Evolutionary conservation across 208 protist species (phyloP).

Genomic region (Borovskyia barvae): DNA sequence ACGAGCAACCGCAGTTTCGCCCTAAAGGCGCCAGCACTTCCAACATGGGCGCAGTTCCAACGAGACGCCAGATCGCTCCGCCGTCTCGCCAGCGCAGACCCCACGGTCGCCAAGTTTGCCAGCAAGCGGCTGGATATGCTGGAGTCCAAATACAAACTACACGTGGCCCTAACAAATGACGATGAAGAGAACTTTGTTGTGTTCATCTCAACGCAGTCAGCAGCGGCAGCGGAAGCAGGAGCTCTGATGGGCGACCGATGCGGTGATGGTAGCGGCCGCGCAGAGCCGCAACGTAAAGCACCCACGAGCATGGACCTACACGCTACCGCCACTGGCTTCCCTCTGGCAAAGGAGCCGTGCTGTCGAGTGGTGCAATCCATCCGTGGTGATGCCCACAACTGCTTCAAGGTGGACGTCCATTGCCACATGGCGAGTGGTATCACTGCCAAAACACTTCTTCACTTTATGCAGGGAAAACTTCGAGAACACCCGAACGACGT

Average conservation of each 20-base stretch:
- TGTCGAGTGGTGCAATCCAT: constrained; percentile 18
- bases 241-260: no score
- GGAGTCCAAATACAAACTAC: constrained; percentile 82
- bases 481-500: constrained; percentile 62
- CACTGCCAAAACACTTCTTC: constrained; percentile 68
- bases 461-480: constrained; percentile 72
- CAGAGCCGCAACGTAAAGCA: neutral
- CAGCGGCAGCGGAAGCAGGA: neutral
- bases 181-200: constrained; percentile 55
- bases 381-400: constrained; percentile 73
- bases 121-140: constrained; percentile 76
- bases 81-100: constrained; percentile 34
- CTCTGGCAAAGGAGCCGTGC: neutral
- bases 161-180: constrained; percentile 75
- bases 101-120: constrained; percentile 63
- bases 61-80: constrained; percentile 50
- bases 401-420: constrained; percentile 86
- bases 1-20: no score
- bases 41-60: constrained; percentile 67
- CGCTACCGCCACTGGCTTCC: neutral
- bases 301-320: neutral
- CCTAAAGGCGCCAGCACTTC: constrained; percentile 40
- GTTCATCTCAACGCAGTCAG: neutral
- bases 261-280: neutral
- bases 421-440: constrained; percentile 79